Percentiles rank a stretch among this genome's conserved stretches.
phyloP scores from a whole-genome alignment of 2,329 filamentous ascomycete genomes.

The Chalara sp. region DNA sequence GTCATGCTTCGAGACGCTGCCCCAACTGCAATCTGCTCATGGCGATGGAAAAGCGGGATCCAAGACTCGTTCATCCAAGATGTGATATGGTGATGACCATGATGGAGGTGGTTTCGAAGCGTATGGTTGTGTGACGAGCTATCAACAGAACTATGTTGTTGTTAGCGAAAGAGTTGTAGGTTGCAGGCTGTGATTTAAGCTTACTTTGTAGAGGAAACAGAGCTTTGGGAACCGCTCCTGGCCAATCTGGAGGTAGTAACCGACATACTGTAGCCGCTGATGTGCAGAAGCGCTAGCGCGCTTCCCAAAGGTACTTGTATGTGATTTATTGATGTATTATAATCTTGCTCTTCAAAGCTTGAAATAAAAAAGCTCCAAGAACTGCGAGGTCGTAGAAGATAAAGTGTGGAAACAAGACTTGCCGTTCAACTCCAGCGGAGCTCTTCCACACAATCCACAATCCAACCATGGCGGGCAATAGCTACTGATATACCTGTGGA shows the following conservation, averaged over 20 bases:
- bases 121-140: conserved; percentile 19
- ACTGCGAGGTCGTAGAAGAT: too few relatives aligned
- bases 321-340: too few relatives aligned
- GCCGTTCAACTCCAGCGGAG: too few relatives aligned
- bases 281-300: too few relatives aligned
- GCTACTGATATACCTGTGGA: too few relatives aligned
- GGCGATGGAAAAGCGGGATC: conserved; percentile 14
- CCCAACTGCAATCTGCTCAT: conserved; percentile 27
- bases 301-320: too few relatives aligned
- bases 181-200: neutral
- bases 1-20: conserved; percentile 19
- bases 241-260: conserved; percentile 2
- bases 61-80: conserved; percentile 20
- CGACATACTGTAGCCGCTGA: too few relatives aligned
- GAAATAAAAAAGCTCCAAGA: too few relatives aligned
- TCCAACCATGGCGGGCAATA: too few relatives aligned
- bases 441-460: too few relatives aligned
- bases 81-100: conserved; percentile 8
- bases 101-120: conserved; percentile 8
- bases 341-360: too few relatives aligned
- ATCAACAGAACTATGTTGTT: conserved; percentile 13
- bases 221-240: conserved; percentile 4
- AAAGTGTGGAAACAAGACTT: too few relatives aligned
- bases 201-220: neutral
- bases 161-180: neutral